These are phyloP conservation scores for Venturia carpophila DNA, from an alignment of 2,329 filamentous ascomycete species.

Conservation along the genomic window DNA sequence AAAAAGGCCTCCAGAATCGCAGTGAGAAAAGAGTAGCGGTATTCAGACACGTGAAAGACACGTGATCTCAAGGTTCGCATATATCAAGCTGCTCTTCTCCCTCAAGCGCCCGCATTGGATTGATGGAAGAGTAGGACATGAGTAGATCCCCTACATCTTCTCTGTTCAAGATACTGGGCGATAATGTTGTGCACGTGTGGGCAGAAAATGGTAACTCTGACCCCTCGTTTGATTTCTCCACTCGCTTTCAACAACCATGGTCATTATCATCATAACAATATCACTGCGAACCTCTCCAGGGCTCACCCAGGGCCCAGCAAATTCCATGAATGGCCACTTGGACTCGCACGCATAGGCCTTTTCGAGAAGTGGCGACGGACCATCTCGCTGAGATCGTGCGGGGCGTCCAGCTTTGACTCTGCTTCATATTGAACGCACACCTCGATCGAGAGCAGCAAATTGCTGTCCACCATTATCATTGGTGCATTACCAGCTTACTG, in stretches of 20 bases:
- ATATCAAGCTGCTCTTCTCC: no score
- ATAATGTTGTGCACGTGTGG: no score
- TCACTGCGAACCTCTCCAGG: neutral
- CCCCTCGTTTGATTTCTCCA: no score
- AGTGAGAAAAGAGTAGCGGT: no score
- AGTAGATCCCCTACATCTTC: no score
- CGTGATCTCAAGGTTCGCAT: no score
- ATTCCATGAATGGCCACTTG: neutral
- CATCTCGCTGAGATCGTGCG: neutral
- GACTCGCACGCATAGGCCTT: neutral
- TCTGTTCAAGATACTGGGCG: no score
- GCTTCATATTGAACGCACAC: constrained; percentile 1
- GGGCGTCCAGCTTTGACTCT: neutral
- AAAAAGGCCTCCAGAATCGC: no score
- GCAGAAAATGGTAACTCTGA: no score
- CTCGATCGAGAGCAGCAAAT: neutral
- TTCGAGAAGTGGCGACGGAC: neutral
- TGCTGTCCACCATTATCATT: neutral
- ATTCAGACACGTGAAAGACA: no score
- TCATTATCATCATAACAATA: neutral
- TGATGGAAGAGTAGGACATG: no score
- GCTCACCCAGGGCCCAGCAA: neutral
- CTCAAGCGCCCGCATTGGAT: no score
- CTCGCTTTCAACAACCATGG: neutral
- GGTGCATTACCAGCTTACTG: neutral